A percentile compares a stretch with the other conserved stretches of the same genome.
Evolutionary conservation across 805 yeast species (phyloP).

Genomic region (Lipomyces japonicus): DNA sequence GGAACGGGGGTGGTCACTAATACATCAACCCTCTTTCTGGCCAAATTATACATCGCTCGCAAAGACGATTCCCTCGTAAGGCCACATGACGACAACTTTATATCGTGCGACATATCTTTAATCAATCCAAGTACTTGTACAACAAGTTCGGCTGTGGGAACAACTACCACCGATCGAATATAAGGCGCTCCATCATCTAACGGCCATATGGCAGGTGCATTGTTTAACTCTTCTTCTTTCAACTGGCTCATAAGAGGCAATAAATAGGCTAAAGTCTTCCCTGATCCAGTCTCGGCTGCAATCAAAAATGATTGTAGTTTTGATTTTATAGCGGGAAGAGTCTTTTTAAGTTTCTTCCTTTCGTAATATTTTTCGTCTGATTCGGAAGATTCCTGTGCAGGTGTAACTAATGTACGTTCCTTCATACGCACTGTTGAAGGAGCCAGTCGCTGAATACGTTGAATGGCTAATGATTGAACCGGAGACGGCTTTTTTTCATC

Average conservation of each 20-base stretch:
- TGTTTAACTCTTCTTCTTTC: constrained; percentile 51
- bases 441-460: constrained; percentile 32
- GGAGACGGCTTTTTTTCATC: constrained; percentile 57
- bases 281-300: constrained; percentile 97
- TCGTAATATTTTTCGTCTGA: constrained; percentile 18
- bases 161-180: constrained; percentile 69
- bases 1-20: constrained; percentile 73
- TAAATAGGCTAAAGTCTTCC: constrained; percentile 90
- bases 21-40: constrained; percentile 60
- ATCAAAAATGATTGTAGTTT: constrained; percentile 61
- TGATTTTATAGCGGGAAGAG: constrained; percentile 31
- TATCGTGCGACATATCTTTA: constrained; percentile 25
- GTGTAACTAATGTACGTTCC: constrained; percentile 3
- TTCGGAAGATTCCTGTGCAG: constrained; percentile 7
- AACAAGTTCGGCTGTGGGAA: constrained; percentile 88
- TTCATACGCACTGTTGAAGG: constrained; percentile 13
- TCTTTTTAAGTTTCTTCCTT: constrained; percentile 10
- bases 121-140: constrained; percentile 62
- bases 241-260: constrained; percentile 69
- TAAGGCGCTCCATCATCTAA: constrained; percentile 36
- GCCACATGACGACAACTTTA: constrained; percentile 33
- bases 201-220: constrained; percentile 40
- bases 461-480: constrained; percentile 74
- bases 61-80: constrained; percentile 20
- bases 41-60: constrained; percentile 20